phyloP scores from a whole-genome alignment of 208 protist species.

The Wallacemonas sp. region DNA sequence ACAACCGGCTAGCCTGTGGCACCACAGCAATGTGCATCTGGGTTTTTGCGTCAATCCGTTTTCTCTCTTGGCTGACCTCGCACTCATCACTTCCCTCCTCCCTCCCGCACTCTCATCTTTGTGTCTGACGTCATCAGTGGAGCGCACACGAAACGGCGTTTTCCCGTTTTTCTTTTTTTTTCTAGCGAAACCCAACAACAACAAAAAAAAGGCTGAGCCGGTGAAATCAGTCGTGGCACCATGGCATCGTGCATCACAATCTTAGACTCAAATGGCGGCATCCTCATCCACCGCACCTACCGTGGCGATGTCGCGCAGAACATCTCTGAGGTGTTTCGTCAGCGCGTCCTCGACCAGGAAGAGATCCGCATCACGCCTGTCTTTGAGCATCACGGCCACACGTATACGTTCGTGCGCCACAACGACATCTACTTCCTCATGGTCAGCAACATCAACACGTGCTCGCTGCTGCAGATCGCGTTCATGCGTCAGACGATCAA shows the following conservation, averaged over 20 bases:
- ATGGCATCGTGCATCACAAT: slow-evolving; percentile 95
- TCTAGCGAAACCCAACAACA: too few species aligned
- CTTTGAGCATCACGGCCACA: slow-evolving; percentile 92
- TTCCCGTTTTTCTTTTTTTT: too few species aligned
- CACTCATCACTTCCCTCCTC: too few species aligned
- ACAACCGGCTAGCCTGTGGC: too few species aligned
- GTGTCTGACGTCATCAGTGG: background rate
- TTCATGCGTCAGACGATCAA: slow-evolving; percentile 94
- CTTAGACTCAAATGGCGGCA: slow-evolving; percentile 93
- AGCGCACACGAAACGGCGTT: too few species aligned
- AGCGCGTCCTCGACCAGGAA: slow-evolving; percentile 93
- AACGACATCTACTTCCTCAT: slow-evolving; percentile 96
- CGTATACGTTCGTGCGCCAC: slow-evolving; percentile 95
- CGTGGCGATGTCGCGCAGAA: slow-evolving; percentile 94
- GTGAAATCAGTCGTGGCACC: background rate
- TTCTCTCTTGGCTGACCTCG: too few species aligned
- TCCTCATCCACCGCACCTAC: slow-evolving; percentile 96
- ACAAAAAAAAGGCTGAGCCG: background rate
- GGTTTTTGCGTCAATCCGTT: too few species aligned
- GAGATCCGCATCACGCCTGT: slow-evolving; percentile 91
- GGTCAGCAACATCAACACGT: slow-evolving; percentile 95
- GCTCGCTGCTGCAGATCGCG: slow-evolving; percentile 92
- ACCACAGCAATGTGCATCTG: too few species aligned
- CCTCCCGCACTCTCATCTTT: background rate
- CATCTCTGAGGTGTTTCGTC: slow-evolving; percentile 83